Evolutionary conservation across 176 grass and related monocot genomes (phyloP).

Genomic region (Paspalum vaginatum): DNA sequence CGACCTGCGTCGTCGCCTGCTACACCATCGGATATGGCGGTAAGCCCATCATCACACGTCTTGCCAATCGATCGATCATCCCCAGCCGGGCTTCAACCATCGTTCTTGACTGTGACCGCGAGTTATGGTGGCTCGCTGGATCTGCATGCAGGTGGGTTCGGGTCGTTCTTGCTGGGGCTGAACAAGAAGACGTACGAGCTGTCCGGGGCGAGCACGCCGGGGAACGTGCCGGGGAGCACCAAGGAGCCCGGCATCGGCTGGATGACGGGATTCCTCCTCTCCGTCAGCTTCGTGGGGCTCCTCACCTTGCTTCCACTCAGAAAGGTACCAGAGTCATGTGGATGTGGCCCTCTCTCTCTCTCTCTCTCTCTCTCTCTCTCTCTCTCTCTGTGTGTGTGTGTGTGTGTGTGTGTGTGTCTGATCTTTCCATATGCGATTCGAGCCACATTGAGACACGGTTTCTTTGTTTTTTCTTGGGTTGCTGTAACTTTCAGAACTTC

Average conservation of each 20-base stretch:
- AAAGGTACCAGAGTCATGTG: conserved; percentile 52
- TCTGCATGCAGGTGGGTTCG: conserved; percentile 81
- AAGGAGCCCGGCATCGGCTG: conserved; percentile 93
- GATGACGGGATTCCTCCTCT: conserved; percentile 95
- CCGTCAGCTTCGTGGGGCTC: conserved; percentile 82
- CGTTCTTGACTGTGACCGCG: conserved; percentile 8
- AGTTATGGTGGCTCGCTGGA: not conserved
- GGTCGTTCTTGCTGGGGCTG: conserved; percentile 81
- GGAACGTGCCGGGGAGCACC: conserved; percentile 78
- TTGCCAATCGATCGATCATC: too few species aligned
- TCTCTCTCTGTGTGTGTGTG: too few species aligned
- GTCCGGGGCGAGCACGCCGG: conserved; percentile 70
- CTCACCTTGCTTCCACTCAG: conserved; percentile 90
- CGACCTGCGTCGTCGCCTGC: conserved; percentile 90
- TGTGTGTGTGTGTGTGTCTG: too few species aligned
- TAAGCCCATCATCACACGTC: not conserved
- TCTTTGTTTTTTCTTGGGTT: conserved; percentile 26
- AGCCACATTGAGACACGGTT: not conserved
- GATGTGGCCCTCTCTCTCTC: not conserved
- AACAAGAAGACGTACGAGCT: conserved; percentile 95
- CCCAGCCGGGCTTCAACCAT: too few species aligned
- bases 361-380: too few species aligned
- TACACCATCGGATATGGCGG: conserved; percentile 91
- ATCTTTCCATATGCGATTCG: not conserved
- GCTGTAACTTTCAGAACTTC: conserved; percentile 19